Evolutionary conservation across 305 asterid genomes (phyloP).

Genomic region (Fraxinus nigra): DNA sequence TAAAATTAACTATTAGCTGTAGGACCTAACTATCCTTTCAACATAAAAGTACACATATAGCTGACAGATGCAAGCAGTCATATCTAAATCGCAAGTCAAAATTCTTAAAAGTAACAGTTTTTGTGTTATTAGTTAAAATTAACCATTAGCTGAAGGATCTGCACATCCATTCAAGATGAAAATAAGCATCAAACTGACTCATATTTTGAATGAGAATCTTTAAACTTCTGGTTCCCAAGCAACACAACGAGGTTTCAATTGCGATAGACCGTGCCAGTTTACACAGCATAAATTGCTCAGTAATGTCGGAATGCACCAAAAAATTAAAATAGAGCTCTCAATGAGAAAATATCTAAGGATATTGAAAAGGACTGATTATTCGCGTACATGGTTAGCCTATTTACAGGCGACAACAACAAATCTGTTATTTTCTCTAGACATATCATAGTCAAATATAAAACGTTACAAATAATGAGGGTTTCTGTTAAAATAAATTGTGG

Average conservation of each 20-base stretch:
- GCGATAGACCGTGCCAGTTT: not conserved
- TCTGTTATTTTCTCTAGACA: not conserved
- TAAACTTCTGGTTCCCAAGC: not conserved
- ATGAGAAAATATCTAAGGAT: not conserved
- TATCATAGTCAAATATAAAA: not conserved
- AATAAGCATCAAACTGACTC: constrained; percentile 7
- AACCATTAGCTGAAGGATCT: not conserved
- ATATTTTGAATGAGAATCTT: not conserved
- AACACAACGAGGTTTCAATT: not conserved
- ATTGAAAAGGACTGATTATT: not conserved
- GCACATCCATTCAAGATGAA: not conserved
- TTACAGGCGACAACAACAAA: not conserved
- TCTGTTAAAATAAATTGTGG: not conserved
- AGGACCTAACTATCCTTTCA: not conserved
- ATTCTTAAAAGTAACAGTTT: not conserved
- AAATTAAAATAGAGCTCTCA: not conserved
- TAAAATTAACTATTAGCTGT: constrained; percentile 9
- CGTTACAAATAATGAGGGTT: not conserved
- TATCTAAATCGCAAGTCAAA: not conserved
- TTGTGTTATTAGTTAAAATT: not conserved
- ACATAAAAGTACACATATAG: constrained; percentile 10
- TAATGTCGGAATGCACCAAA: not conserved
- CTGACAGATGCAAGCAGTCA: constrained; percentile 7
- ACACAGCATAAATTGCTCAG: not conserved
- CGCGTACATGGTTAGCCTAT: not conserved